A percentile compares a stretch with the other conserved stretches of the same genome.
phyloP scores from a whole-genome alignment of 768 basidiomycete species.

The Phylloporus arenicola region DNA sequence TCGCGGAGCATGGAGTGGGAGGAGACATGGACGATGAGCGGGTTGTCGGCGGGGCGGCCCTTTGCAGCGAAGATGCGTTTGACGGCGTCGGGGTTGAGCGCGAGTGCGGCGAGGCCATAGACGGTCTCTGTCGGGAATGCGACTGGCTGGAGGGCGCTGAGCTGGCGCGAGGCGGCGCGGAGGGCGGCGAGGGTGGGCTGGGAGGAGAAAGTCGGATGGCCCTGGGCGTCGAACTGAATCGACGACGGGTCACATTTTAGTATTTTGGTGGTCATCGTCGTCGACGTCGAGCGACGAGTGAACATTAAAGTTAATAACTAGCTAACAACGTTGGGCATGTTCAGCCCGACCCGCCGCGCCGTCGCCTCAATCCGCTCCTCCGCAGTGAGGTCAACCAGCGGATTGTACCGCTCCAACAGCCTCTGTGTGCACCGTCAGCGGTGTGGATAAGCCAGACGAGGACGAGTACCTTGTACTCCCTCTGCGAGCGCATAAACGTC shows the following conservation, averaged over 20 bases:
- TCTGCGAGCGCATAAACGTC: slow-evolving; percentile 66
- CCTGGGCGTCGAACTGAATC: slow-evolving; percentile 49
- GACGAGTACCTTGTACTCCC: slow-evolving; percentile 64
- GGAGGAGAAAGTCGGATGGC: slow-evolving; percentile 45
- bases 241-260: slow-evolving; percentile 59
- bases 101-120: slow-evolving; percentile 92
- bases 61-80: slow-evolving; percentile 81
- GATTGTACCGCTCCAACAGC: slow-evolving; percentile 84
- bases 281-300: background rate
- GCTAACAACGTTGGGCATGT: slow-evolving; percentile 47
- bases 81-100: slow-evolving; percentile 59
- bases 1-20: slow-evolving; percentile 73
- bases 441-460: background rate
- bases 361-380: slow-evolving; percentile 82
- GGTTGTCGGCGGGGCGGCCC: slow-evolving; percentile 92
- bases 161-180: slow-evolving; percentile 48
- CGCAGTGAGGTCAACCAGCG: slow-evolving; percentile 68
- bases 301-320: slow-evolving; percentile 2
- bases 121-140: slow-evolving; percentile 98
- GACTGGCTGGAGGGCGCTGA: slow-evolving; percentile 49
- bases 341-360: slow-evolving; percentile 78
- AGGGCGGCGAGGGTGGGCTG: slow-evolving; percentile 50
- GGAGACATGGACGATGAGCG: slow-evolving; percentile 94
- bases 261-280: slow-evolving; percentile 32
- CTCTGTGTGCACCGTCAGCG: slow-evolving; percentile 38